A percentile compares a stretch with the other conserved stretches of the same genome.
phyloP scores from a whole-genome alignment of 2,329 filamentous ascomycete genomes.

The Neonectria magnoliae region DNA sequence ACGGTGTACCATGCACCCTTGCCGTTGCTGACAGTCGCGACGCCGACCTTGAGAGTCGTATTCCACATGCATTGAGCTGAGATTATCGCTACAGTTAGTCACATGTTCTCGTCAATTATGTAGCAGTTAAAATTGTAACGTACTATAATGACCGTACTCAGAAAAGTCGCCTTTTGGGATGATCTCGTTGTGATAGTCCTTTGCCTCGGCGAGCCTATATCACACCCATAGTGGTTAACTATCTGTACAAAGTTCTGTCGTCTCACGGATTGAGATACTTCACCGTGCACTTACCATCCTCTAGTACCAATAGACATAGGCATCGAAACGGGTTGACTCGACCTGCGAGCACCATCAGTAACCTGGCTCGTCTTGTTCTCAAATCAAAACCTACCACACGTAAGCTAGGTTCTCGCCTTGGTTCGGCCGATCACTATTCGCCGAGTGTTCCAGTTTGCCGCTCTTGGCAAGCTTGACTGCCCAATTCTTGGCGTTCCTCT shows the following conservation, averaged over 20 bases:
- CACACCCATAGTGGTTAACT: no score
- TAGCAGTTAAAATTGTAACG: not conserved
- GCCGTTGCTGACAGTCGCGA: conserved; percentile 41
- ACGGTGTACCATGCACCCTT: conserved; percentile 47
- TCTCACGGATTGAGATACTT: fast-evolving
- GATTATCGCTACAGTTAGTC: not conserved
- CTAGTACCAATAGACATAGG: conserved; percentile 28
- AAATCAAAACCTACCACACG: conserved; percentile 13
- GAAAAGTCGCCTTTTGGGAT: conserved; percentile 39
- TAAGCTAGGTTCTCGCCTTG: conserved; percentile 40
- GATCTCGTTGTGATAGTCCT: conserved; percentile 31
- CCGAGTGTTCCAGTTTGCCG: conserved; percentile 31
- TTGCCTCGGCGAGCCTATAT: conserved; percentile 32
- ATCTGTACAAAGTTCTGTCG: fast-evolving
- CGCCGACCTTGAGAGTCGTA: conserved; percentile 45
- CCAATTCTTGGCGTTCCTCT: conserved; percentile 22
- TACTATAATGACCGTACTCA: conserved; percentile 44
- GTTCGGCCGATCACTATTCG: conserved; percentile 4
- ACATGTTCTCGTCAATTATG: fast-evolving
- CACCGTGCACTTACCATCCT: conserved; percentile 27
- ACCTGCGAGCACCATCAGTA: not conserved
- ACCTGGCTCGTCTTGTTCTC: not conserved
- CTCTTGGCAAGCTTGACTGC: conserved; percentile 31
- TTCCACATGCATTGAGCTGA: conserved; percentile 47
- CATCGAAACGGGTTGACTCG: conserved; percentile 18